phyloP scores from a whole-genome alignment of 164 flowering plant genomes.

The Vitis cinerea region DNA sequence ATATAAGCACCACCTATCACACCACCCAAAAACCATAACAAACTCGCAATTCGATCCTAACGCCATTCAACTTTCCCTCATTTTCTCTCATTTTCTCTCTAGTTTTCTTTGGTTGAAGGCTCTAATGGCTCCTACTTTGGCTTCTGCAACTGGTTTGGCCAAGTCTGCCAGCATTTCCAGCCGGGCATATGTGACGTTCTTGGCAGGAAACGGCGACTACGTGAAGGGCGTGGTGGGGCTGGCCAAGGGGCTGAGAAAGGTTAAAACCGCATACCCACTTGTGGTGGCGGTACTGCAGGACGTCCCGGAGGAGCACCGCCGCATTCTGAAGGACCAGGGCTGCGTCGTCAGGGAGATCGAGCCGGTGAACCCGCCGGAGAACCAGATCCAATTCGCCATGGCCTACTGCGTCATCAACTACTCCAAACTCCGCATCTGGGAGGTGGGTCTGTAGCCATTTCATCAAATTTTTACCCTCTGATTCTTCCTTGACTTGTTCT shows the following conservation, averaged over 20 bases:
- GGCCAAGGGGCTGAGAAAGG: constrained; percentile 62
- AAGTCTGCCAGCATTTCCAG: constrained; percentile 14
- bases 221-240: constrained; percentile 60
- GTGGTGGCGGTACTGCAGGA: constrained; percentile 64
- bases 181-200: constrained; percentile 51
- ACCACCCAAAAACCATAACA: too few relatives aligned
- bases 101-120: too few relatives aligned
- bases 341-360: constrained; percentile 52
- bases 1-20: too few relatives aligned
- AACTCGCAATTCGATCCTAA: too few relatives aligned
- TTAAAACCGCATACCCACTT: constrained; percentile 43
- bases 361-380: constrained; percentile 54
- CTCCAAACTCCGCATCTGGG: constrained; percentile 28
- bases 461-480: too few relatives aligned
- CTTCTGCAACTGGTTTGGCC: constrained; percentile 1
- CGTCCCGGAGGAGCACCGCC: constrained; percentile 61
- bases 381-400: constrained; percentile 35
- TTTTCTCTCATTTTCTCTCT: too few relatives aligned
- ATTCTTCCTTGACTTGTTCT: too few relatives aligned
- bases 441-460: too few relatives aligned
- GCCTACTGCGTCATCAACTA: constrained; percentile 25
- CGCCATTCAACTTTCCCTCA: too few relatives aligned
- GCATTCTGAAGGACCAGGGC: constrained; percentile 41
- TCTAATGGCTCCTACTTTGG: too few relatives aligned
- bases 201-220: constrained; percentile 61